A percentile compares a stretch with the other conserved stretches of the same genome.
Evolutionary conservation across 805 yeast genomes (phyloP).

Genomic region (Groenewaldozyma salmanticensis): DNA sequence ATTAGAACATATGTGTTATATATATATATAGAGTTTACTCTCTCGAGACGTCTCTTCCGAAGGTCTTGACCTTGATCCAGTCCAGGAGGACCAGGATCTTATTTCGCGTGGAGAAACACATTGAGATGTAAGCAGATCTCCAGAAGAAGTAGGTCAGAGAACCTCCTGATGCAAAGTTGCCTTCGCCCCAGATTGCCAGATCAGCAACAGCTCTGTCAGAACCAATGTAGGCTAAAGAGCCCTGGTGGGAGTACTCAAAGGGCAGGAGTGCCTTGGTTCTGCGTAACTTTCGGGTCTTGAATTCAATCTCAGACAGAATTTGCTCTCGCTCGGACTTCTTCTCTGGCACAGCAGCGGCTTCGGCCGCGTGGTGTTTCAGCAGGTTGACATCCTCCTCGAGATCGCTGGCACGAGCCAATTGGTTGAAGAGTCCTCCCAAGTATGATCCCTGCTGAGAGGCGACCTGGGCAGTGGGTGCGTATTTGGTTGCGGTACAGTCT

Average conservation of each 20-base stretch:
- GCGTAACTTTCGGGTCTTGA: slow-evolving; percentile 32
- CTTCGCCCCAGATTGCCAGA: slow-evolving; percentile 51
- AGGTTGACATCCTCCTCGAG: slow-evolving; percentile 30
- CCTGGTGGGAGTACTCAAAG: slow-evolving; percentile 79
- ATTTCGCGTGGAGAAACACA: slow-evolving; percentile 85
- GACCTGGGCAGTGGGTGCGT: slow-evolving; percentile 95
- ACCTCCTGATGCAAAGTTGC: slow-evolving; percentile 79
- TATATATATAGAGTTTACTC: slow-evolving; percentile 46
- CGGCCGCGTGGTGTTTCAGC: slow-evolving; percentile 27
- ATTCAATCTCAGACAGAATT: slow-evolving; percentile 37
- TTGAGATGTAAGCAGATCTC: slow-evolving; percentile 88
- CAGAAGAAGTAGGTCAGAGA: slow-evolving; percentile 82
- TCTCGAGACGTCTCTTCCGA: slow-evolving; percentile 91
- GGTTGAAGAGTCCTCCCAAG: slow-evolving; percentile 63
- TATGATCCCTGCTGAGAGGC: slow-evolving; percentile 90
- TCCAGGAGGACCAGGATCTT: slow-evolving; percentile 78
- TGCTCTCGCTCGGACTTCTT: slow-evolving; percentile 27
- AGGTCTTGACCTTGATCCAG: slow-evolving; percentile 79
- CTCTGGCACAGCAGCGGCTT: slow-evolving; percentile 17
- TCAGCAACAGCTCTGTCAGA: slow-evolving; percentile 89
- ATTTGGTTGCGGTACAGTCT: slow-evolving; percentile 83
- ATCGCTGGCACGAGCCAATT: slow-evolving; percentile 29
- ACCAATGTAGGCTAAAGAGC: slow-evolving; percentile 92
- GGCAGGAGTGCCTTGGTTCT: slow-evolving; percentile 33
- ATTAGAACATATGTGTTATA: too few relatives aligned